phyloP scores from a whole-genome alignment of 78 protist species.

The Paulinella micropora region DNA sequence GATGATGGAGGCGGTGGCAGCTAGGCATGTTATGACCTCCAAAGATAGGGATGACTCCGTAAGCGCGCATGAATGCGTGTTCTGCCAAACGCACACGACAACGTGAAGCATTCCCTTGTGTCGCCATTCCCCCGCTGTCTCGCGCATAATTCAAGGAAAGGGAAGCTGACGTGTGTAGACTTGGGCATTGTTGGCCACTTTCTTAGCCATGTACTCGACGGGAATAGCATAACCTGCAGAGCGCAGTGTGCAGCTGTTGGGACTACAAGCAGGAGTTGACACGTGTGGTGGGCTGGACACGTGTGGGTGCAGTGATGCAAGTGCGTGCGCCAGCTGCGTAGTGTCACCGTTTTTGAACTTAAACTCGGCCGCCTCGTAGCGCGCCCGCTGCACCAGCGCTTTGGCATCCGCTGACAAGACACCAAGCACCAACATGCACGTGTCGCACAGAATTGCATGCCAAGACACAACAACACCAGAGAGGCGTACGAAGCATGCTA shows the following conservation, averaged over 20 bases:
- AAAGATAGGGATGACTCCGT: constrained; percentile 69
- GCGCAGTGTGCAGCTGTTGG: constrained; percentile 24
- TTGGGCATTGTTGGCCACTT: constrained; percentile 84
- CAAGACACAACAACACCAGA: too few species aligned
- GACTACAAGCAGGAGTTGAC: background rate
- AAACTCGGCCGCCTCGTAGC: constrained; percentile 75
- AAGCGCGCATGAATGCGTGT: constrained; percentile 76
- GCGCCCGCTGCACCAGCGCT: constrained; percentile 55
- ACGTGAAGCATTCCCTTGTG: too few species aligned
- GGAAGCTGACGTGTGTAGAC: constrained; percentile 67
- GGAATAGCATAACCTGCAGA: constrained; percentile 72
- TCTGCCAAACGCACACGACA: too few species aligned
- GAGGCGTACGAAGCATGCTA: too few species aligned
- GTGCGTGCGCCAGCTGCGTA: too few species aligned
- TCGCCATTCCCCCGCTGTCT: too few species aligned
- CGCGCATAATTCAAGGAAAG: too few species aligned
- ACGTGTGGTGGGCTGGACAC: too few species aligned
- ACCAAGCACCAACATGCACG: background rate
- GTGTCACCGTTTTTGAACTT: constrained; percentile 49
- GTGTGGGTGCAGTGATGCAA: too few species aligned
- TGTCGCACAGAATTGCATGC: too few species aligned
- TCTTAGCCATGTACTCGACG: constrained; percentile 63
- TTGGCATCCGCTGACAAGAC: constrained; percentile 60
- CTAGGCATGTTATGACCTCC: too few species aligned
- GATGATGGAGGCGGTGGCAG: too few species aligned